A percentile compares a stretch with the other conserved stretches of the same genome.
These are phyloP conservation scores for Silene latifolia DNA, from an alignment of 148 eudicot genomes.

Conservation along the genomic window DNA sequence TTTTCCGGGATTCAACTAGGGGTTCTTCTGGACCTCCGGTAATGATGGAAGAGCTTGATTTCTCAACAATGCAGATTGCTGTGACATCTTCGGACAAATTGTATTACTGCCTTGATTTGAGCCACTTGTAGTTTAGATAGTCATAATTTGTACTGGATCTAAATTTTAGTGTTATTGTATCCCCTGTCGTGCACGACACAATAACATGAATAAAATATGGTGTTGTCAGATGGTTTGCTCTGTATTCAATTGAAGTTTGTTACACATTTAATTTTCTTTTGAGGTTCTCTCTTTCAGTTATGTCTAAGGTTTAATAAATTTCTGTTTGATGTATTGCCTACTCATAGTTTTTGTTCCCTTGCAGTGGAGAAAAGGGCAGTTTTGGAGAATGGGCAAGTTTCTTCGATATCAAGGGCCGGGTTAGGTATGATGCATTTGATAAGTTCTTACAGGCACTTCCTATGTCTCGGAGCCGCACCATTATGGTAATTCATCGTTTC, in stretches of 20 bases:
- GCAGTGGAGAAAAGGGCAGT: conserved; percentile 81
- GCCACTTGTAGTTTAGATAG: neutral
- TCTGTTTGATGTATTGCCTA: conserved; percentile 8
- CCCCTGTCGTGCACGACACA: neutral
- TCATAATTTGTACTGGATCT: neutral
- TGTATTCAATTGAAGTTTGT: neutral
- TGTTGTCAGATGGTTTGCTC: neutral
- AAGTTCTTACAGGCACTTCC: conserved; percentile 87
- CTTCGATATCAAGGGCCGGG: conserved; percentile 90
- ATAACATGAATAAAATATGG: neutral
- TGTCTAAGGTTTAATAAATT: neutral
- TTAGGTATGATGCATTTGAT: conserved; percentile 81
- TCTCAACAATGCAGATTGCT: neutral
- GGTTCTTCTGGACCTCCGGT: neutral
- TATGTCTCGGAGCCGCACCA: conserved; percentile 90
- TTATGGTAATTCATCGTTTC: conserved; percentile 62
- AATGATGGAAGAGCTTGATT: neutral
- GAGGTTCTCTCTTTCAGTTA: conserved; percentile 2
- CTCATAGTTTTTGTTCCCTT: conserved; percentile 15
- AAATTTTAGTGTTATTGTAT: neutral
- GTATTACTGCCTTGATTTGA: neutral
- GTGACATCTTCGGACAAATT: neutral
- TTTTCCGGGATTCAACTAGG: neutral
- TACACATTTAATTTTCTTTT: neutral
- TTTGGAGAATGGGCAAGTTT: conserved; percentile 72